Evolutionary conservation across 1,284 basidiomycete species (phyloP).

Genomic region (Tilletiopsis washingtonensis): DNA sequence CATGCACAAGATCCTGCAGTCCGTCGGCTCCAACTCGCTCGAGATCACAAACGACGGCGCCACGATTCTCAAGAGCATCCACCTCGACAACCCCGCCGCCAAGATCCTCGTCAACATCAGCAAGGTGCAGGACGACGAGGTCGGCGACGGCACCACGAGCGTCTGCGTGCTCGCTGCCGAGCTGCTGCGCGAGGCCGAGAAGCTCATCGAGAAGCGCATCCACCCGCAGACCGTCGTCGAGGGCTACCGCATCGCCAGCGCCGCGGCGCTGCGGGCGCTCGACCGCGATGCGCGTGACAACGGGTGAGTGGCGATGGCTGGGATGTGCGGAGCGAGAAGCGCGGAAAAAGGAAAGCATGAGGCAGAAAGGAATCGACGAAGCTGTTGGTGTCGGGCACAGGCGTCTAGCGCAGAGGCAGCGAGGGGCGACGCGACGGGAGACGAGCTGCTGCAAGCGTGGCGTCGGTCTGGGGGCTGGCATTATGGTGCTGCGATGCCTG

Average conservation of each 20-base stretch:
- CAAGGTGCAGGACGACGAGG: constrained; percentile 99
- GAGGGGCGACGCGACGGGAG: too few species aligned
- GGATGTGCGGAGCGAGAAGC: too few species aligned
- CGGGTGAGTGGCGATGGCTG: too few species aligned
- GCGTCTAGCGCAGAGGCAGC: too few species aligned
- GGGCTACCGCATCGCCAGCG: constrained; percentile 86
- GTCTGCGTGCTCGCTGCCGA: constrained; percentile 92
- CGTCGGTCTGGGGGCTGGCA: too few species aligned
- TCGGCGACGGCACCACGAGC: constrained; percentile 92
- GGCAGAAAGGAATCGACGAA: too few species aligned
- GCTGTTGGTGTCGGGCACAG: too few species aligned
- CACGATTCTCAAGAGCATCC: constrained; percentile 93
- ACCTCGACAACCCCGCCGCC: constrained; percentile 95
- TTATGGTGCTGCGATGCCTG: too few species aligned
- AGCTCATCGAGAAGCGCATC: constrained; percentile 77
- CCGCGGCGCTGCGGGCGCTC: constrained; percentile 74
- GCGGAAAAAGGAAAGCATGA: too few species aligned
- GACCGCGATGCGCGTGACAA: constrained; percentile 76
- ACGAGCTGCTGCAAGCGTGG: too few species aligned
- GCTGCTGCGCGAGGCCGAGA: constrained; percentile 88
- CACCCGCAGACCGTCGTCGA: constrained; percentile 99
- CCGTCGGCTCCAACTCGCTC: constrained; percentile 79
- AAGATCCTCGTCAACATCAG: constrained; percentile 99
- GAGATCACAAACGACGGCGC: constrained; percentile 98
- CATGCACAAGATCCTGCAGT: constrained; percentile 93